Percentiles rank a stretch among this genome's conserved stretches.
Evolutionary conservation across 192 early-diverging fungal species (phyloP).

Genomic region (Powellomyces hirtus): DNA sequence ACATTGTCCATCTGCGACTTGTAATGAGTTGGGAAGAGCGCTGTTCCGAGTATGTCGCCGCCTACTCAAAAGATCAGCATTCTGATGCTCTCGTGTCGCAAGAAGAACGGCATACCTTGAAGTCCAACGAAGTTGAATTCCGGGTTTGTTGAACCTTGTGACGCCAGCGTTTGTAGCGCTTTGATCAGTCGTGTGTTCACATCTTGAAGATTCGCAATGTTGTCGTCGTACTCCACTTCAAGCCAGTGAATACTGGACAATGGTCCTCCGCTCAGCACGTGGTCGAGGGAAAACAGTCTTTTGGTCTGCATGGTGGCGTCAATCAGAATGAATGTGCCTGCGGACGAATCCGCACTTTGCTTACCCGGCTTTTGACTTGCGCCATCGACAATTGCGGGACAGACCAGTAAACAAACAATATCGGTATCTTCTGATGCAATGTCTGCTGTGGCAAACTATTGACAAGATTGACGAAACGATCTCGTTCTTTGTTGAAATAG

Average conservation of each 20-base stretch:
- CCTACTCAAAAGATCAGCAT: not conserved
- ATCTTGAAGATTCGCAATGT: not conserved
- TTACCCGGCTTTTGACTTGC: not conserved
- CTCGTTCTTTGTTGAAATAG: slow-evolving; percentile 8
- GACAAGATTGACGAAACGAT: slow-evolving; percentile 17
- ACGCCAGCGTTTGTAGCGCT: not conserved
- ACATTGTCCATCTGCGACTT: not conserved
- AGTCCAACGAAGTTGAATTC: slow-evolving; percentile 11
- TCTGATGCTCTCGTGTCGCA: too few species aligned
- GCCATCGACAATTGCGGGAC: not conserved
- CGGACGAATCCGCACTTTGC: not conserved
- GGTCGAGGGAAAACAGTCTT: not conserved
- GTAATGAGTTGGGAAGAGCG: slow-evolving; percentile 7
- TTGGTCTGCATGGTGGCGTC: not conserved
- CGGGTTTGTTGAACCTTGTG: not conserved
- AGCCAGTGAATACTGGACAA: slow-evolving; percentile 3
- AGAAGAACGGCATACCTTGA: not conserved
- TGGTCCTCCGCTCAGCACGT: not conserved
- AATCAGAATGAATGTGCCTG: not conserved
- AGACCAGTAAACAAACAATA: slow-evolving; percentile 6
- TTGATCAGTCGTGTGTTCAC: not conserved
- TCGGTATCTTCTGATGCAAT: not conserved
- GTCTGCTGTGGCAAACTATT: not conserved
- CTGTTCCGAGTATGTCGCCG: not conserved
- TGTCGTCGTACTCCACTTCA: not conserved